phyloP scores from a whole-genome alignment of 1,284 basidiomycete species.

The Apiotrichum laibachii region DNA sequence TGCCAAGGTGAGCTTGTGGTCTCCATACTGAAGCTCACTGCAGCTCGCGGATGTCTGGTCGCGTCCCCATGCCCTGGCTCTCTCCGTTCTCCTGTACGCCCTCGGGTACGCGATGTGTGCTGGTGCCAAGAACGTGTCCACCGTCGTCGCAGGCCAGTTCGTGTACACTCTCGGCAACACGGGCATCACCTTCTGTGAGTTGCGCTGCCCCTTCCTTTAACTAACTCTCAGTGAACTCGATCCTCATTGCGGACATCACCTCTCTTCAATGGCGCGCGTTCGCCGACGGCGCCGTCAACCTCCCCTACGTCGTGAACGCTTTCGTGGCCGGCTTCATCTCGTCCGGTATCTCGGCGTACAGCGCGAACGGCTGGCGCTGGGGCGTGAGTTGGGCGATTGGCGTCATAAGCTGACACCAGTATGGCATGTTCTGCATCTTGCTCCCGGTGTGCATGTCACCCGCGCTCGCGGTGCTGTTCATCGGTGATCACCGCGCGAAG shows the following conservation, averaged over 20 bases:
- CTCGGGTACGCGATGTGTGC: slow-evolving; percentile 41
- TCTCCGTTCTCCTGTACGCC: slow-evolving; percentile 34
- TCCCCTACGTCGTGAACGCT: slow-evolving; percentile 56
- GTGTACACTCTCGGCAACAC: slow-evolving; percentile 41
- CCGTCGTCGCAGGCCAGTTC: slow-evolving; percentile 39
- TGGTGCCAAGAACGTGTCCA: slow-evolving; percentile 27
- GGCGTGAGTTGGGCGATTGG: slow-evolving; percentile 52
- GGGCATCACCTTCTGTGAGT: slow-evolving; percentile 31
- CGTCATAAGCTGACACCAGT: background rate
- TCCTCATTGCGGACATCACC: slow-evolving; percentile 62
- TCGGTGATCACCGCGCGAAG: slow-evolving; percentile 8
- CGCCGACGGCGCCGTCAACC: slow-evolving; percentile 66
- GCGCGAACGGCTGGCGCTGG: slow-evolving; percentile 63
- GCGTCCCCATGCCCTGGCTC: slow-evolving; percentile 29
- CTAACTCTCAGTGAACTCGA: slow-evolving; percentile 12
- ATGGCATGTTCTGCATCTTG: slow-evolving; percentile 51
- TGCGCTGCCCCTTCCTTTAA: slow-evolving; percentile 26
- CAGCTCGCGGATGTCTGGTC: slow-evolving; percentile 26
- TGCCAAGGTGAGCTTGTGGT: slow-evolving; percentile 31
- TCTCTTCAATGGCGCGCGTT: slow-evolving; percentile 70
- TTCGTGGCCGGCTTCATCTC: slow-evolving; percentile 50
- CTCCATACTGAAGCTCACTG: background rate
- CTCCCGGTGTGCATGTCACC: slow-evolving; percentile 33
- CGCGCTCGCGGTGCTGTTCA: slow-evolving; percentile 28
- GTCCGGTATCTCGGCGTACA: slow-evolving; percentile 56